phyloP scores from a whole-genome alignment of 169 alveolate species.

The Cryptosporidium canis region DNA sequence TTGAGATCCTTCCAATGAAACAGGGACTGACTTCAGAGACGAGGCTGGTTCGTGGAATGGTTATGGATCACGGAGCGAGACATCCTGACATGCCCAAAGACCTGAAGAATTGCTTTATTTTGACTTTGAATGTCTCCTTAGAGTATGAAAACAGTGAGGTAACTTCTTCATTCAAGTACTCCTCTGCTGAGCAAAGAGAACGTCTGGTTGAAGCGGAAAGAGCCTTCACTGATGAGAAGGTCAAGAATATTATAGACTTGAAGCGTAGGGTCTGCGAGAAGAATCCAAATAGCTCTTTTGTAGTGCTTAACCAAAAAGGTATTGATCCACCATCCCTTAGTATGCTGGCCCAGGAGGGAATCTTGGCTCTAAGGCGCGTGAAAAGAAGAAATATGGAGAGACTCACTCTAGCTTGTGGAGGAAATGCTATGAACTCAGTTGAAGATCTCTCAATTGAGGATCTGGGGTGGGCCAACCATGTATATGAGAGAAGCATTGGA shows the following conservation, averaged over 20 bases:
- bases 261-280: slow-evolving; percentile 87
- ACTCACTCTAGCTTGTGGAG: slow-evolving; percentile 97
- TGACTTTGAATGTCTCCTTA: slow-evolving; percentile 96
- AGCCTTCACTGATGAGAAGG: slow-evolving; percentile 96
- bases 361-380: slow-evolving; percentile 95
- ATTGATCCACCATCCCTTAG: slow-evolving; percentile 99
- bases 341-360: slow-evolving; percentile 97
- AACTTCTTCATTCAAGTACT: slow-evolving; percentile 95
- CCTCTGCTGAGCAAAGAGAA: slow-evolving; percentile 97
- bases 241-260: slow-evolving; percentile 93
- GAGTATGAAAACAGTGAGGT: slow-evolving; percentile 99
- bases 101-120: slow-evolving; percentile 93
- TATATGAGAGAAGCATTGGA: slow-evolving; percentile 93
- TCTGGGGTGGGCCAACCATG: slow-evolving; percentile 96
- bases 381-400: slow-evolving; percentile 99
- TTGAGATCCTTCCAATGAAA: slow-evolving; percentile 97
- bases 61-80: slow-evolving; percentile 98
- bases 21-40: slow-evolving; percentile 96
- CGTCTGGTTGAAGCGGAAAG: slow-evolving; percentile 95
- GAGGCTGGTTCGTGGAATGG: slow-evolving; percentile 91
- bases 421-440: slow-evolving; percentile 96
- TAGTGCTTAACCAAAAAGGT: slow-evolving; percentile 98
- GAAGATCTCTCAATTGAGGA: slow-evolving; percentile 95
- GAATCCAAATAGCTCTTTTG: slow-evolving; percentile 85
- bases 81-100: slow-evolving; percentile 98